Conservation (phyloP, 2,329 filamentous ascomycete genomes). For the Cytospora piceicola region DNA sequence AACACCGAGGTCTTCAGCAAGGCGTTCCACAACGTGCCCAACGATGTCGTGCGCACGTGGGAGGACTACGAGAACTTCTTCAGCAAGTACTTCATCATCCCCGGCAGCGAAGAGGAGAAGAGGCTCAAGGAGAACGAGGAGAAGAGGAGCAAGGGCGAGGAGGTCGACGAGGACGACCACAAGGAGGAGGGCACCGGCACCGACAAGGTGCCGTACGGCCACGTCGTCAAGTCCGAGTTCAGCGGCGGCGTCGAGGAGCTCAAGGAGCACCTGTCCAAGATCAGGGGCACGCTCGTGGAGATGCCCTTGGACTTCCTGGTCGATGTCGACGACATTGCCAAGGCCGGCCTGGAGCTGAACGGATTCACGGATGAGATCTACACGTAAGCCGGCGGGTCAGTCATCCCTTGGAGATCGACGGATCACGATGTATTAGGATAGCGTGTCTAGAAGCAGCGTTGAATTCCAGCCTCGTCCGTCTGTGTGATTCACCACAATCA, state of each 20-base stretch:
- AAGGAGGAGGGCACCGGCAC: conserved; percentile 53
- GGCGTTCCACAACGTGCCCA: conserved; percentile 80
- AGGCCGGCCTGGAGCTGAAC: conserved; percentile 76
- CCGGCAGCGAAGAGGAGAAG: conserved; percentile 48
- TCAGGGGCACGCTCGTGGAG: conserved; percentile 77
- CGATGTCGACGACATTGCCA: conserved; percentile 80
- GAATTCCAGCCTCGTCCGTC: conserved; percentile 18
- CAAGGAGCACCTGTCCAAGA: conserved; percentile 68
- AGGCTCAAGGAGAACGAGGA: conserved; percentile 43
- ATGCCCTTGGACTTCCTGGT: conserved; percentile 90
- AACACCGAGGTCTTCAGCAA: conserved; percentile 83
- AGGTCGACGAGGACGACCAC: conserved; percentile 45
- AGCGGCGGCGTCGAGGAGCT: conserved; percentile 72
- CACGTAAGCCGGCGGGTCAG: conserved; percentile 49
- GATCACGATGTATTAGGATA: not conserved
- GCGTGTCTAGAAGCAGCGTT: conserved; percentile 16
- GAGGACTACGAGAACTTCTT: conserved; percentile 75
- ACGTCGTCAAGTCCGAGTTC: conserved; percentile 83
- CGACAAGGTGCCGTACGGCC: conserved; percentile 77
- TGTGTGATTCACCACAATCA: not conserved
- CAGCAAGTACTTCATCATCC: conserved; percentile 65
- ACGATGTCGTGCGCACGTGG: conserved; percentile 71
- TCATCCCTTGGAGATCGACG: too few species aligned
- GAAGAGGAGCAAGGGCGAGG: conserved; percentile 48
- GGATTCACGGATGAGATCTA: conserved; percentile 73